Percentiles rank a stretch among this genome's conserved stretches.
These are phyloP conservation scores for Dipteronia dyeriana DNA, from an alignment of 345 rosid species.

Conservation along the genomic window DNA sequence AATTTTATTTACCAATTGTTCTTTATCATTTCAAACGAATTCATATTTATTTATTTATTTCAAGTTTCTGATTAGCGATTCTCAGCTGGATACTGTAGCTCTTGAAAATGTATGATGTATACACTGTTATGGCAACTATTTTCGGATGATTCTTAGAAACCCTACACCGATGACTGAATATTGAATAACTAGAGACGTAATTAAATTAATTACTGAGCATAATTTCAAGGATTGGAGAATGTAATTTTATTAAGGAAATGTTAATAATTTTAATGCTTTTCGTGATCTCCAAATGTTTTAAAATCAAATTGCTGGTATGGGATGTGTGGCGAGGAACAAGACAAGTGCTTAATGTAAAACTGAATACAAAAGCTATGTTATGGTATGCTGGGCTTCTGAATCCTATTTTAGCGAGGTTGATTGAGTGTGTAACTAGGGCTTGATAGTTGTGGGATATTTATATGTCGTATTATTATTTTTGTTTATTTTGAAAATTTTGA, in stretches of 20 bases:
- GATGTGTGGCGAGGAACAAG: background rate
- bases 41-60: too few relatives aligned
- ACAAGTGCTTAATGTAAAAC: constrained; percentile 7
- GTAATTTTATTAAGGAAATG: background rate
- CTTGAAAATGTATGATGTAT: background rate
- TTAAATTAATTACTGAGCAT: background rate
- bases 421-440: too few relatives aligned
- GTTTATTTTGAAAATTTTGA: background rate
- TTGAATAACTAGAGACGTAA: background rate
- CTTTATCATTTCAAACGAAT: background rate
- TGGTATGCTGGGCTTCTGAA: background rate
- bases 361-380: background rate
- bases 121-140: background rate
- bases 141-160: background rate
- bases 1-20: background rate
- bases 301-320: background rate
- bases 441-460: background rate
- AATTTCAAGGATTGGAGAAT: background rate
- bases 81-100: background rate
- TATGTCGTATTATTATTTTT: background rate
- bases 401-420: too few relatives aligned
- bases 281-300: background rate
- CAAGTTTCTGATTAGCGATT: background rate
- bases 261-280: background rate
- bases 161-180: background rate